Evolutionary conservation across 192 early-diverging fungal genomes (phyloP).

Genomic region (Geranomyces michiganensis): DNA sequence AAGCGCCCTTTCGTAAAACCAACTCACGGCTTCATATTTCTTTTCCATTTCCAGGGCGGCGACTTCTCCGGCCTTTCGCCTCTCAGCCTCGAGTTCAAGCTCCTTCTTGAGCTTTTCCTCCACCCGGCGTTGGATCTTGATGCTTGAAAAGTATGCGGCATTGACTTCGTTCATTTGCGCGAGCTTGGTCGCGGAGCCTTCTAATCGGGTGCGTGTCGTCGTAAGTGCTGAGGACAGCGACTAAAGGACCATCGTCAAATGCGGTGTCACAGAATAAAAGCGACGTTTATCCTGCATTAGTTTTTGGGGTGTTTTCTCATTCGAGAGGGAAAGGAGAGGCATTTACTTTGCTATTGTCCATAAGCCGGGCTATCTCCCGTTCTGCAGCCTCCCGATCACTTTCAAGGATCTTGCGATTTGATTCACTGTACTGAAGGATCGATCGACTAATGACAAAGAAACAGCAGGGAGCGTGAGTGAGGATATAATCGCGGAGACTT

Average conservation of each 20-base stretch:
- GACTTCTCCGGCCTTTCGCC: constrained; percentile 36
- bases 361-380: constrained; percentile 27
- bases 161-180: constrained; percentile 50
- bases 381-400: constrained; percentile 41
- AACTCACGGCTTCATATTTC: constrained; percentile 41
- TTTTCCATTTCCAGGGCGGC: constrained; percentile 41
- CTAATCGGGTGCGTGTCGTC: constrained; percentile 28
- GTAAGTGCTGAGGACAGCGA: constrained; percentile 23
- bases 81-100: constrained; percentile 32
- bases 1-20: neutral
- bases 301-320: no score
- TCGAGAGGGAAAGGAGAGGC: neutral
- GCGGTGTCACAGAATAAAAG: neutral
- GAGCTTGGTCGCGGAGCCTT: constrained; percentile 39
- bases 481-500: no score
- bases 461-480: no score
- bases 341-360: constrained; percentile 30
- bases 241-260: no score
- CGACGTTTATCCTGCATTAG: no score
- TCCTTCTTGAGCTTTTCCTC: constrained; percentile 54
- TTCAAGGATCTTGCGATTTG: constrained; percentile 31
- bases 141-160: constrained; percentile 45
- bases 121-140: constrained; percentile 57
- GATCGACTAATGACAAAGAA: constrained; percentile 2
- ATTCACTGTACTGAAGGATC: constrained; percentile 28